Evolutionary conservation across 2,329 filamentous ascomycete genomes (phyloP), one percentile per base, ranked within the genome.

Genomic region (Pochonia chlamydosporia): DNA sequence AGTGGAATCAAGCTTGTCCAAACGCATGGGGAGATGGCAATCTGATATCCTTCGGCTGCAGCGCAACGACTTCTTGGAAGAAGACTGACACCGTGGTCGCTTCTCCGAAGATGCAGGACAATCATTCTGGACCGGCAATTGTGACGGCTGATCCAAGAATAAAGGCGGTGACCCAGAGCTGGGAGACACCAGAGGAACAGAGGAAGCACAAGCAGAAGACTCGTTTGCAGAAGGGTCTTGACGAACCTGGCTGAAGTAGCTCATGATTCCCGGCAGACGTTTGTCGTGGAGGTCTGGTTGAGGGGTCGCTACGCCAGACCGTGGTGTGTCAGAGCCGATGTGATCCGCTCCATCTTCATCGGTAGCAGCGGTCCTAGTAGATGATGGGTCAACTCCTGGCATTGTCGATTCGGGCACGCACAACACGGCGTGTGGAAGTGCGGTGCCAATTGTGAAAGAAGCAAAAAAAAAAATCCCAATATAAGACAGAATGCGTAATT

Each of bases 171-270:
- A 39, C 18, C 35, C 35, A 20, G 54, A 48, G 53, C 52, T 66
- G 59, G 66, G 67, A 60, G 64, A 64, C 59, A 54, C 59, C 63
- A 61, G 62, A 61, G 67, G 57, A 65, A 65, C 59, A 67, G 68
- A 65, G 53, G 52, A 65, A 53, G 52, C 57, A 54, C 51, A 54
- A 51, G 53, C 56, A 54, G 52, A 52, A 47, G 53, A 43, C 48
- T 54, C 66, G 64, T 57, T 74, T 70, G 69, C 65, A 78, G 79
- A 78, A 83, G 84, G 82, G 75, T 80, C 82, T 78, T 81, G 80
- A 96, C 93, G 85, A 95, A 99, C 93, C 92, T 99, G 93, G 75
- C 86, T 87, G 80, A 97, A 96, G 78, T 93, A 96, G 77, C 86
- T 95, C 79, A 93, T 86, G 74, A 97, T 95, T 66, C 90, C 89